Percentiles rank a stretch among this genome's conserved stretches.
These are phyloP conservation scores for Pseudonectria foliicola DNA, from an alignment of 2,329 filamentous ascomycete genomes.

Conservation along the genomic window DNA sequence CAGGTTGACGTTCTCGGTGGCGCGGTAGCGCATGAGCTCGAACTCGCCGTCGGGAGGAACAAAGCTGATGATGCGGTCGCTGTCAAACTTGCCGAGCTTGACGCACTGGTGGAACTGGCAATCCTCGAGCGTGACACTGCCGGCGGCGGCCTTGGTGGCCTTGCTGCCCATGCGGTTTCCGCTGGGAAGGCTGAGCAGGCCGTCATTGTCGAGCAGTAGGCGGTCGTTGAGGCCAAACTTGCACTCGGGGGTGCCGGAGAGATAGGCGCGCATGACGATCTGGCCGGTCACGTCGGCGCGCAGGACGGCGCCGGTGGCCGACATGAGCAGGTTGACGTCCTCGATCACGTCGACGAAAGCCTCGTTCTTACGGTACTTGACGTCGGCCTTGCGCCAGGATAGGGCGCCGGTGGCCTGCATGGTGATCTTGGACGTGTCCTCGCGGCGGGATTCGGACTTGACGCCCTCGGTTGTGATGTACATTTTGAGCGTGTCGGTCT, in stretches of 20 bases:
- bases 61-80: constrained; percentile 93
- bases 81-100: constrained; percentile 93
- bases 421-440: constrained; percentile 95
- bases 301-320: constrained; percentile 89
- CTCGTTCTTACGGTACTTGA: constrained; percentile 99
- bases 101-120: constrained; percentile 99
- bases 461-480: constrained; percentile 99
- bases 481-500: constrained; percentile 98
- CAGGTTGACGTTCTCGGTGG: constrained; percentile 96
- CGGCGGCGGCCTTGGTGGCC: constrained; percentile 89
- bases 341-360: constrained; percentile 99
- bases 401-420: constrained; percentile 98
- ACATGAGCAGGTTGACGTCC: constrained; percentile 98
- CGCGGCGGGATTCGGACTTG: constrained; percentile 77
- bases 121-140: constrained; percentile 91
- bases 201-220: constrained; percentile 76
- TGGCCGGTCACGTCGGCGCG: constrained; percentile 95
- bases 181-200: constrained; percentile 56
- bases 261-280: constrained; percentile 97
- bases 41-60: constrained; percentile 96
- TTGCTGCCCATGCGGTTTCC: constrained; percentile 77
- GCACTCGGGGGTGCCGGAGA: constrained; percentile 94
- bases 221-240: constrained; percentile 98
- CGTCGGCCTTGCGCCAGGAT: constrained; percentile 94
- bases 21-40: constrained; percentile 96